A percentile compares a stretch with the other conserved stretches of the same genome.
Conservation (phyloP, 257 asterid species). For the Fraxinus quadrangulata region DNA sequence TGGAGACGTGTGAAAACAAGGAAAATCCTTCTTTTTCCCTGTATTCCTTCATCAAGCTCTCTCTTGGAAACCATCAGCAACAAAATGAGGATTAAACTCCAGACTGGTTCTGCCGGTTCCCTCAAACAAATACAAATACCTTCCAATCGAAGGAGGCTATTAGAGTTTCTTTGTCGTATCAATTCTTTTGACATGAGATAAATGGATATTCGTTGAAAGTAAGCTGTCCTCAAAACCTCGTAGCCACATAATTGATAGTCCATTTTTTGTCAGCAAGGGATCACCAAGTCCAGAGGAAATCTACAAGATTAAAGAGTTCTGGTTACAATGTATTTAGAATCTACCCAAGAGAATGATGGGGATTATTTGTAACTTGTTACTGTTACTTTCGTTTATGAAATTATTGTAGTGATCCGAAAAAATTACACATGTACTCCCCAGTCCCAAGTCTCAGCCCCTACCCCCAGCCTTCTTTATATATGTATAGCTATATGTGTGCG, state of each 20-base stretch:
- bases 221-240: neutral
- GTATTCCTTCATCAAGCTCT: neutral
- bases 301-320: neutral
- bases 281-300: neutral
- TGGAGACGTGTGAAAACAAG: conserved; percentile 13
- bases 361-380: neutral
- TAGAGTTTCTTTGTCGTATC: neutral
- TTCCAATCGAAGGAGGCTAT: neutral
- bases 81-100: neutral
- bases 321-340: neutral
- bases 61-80: neutral
- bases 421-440: neutral
- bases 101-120: neutral
- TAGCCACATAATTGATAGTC: neutral
- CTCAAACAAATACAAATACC: neutral
- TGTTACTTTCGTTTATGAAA: neutral
- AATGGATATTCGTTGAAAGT: too few species aligned
- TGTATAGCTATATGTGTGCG: too few species aligned
- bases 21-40: conserved; percentile 5
- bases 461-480: neutral
- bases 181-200: neutral
- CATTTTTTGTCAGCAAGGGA: neutral
- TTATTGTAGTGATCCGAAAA: neutral
- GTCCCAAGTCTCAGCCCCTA: neutral
- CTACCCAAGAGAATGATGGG: neutral